phyloP scores from a whole-genome alignment of 2,329 filamentous ascomycete species.

The Epichloe amarillans region DNA sequence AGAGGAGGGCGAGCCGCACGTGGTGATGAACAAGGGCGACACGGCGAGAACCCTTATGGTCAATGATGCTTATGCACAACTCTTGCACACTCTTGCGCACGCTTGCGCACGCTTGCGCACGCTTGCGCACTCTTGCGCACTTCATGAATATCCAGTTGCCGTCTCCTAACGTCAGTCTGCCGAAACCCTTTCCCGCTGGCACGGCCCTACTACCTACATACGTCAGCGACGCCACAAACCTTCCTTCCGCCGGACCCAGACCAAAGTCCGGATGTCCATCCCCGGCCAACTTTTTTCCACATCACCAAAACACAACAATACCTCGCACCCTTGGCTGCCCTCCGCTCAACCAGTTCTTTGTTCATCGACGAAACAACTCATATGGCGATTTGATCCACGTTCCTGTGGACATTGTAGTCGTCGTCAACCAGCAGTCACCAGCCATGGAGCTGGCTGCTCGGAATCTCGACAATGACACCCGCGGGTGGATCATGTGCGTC shows the following conservation, averaged over 20 bases:
- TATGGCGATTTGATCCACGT: background rate
- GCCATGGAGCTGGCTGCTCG: conserved; percentile 25
- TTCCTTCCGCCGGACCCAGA: background rate
- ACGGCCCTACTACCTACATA: background rate
- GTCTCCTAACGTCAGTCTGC: too few relatives aligned
- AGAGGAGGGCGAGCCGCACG: background rate
- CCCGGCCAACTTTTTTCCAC: background rate
- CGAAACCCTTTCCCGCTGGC: background rate
- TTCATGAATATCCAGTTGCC: background rate
- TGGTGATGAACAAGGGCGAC: background rate
- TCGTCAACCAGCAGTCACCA: background rate
- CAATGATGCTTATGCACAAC: background rate
- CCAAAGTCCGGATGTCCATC: background rate
- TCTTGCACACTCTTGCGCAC: background rate
- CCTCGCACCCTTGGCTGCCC: background rate
- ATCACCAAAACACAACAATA: too few relatives aligned
- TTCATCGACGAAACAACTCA: background rate
- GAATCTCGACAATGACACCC: conserved; percentile 60
- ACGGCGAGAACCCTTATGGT: conserved; percentile 8
- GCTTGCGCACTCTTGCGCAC: background rate
- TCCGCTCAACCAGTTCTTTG: background rate
- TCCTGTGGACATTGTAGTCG: background rate
- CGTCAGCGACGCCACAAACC: background rate
- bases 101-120: background rate
- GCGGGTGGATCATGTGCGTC: conserved; percentile 86